Conservation (phyloP, 164 flowering plant species). For the Nymphaea thermarum region DNA sequence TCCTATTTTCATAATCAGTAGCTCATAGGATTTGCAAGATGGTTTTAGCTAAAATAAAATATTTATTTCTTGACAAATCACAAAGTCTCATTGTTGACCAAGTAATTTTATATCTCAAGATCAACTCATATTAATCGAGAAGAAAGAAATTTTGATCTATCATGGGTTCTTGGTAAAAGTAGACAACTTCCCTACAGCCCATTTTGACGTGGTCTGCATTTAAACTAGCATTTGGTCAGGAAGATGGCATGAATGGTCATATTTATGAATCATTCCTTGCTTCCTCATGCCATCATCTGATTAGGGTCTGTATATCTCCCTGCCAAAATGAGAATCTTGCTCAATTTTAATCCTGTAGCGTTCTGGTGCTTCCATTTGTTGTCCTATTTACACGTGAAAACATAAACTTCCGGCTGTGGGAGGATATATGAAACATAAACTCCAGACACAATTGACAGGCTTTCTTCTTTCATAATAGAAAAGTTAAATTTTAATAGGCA, state of each 20-base stretch:
- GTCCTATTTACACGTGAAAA: conserved; percentile 35
- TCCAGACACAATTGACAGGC: conserved; percentile 45
- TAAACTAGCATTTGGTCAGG: conserved; percentile 23
- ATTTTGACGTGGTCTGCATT: conserved; percentile 58
- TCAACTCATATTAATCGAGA: too few species aligned
- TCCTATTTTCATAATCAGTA: too few species aligned
- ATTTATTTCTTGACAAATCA: too few species aligned
- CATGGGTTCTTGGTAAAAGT: too few species aligned
- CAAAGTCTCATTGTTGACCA: too few species aligned
- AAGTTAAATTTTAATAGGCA: background rate
- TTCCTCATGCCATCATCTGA: conserved; percentile 69
- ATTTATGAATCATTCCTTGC: conserved; percentile 42
- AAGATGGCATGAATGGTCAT: conserved; percentile 17
- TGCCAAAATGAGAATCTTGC: background rate
- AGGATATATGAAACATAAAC: conserved; percentile 44
- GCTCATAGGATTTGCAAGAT: too few species aligned
- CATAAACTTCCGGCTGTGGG: conserved; percentile 57
- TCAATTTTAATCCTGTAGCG: background rate
- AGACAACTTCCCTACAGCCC: too few species aligned
- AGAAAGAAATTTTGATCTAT: too few species aligned
- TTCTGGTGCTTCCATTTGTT: conserved; percentile 1
- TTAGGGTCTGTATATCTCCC: conserved; percentile 10
- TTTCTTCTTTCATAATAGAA: conserved; percentile 2
- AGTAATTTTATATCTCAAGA: too few species aligned
- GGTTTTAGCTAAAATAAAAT: too few species aligned